Evolutionary conservation across 1,284 basidiomycete species (phyloP).

Genomic region (Cystobasidium slooffiae): DNA sequence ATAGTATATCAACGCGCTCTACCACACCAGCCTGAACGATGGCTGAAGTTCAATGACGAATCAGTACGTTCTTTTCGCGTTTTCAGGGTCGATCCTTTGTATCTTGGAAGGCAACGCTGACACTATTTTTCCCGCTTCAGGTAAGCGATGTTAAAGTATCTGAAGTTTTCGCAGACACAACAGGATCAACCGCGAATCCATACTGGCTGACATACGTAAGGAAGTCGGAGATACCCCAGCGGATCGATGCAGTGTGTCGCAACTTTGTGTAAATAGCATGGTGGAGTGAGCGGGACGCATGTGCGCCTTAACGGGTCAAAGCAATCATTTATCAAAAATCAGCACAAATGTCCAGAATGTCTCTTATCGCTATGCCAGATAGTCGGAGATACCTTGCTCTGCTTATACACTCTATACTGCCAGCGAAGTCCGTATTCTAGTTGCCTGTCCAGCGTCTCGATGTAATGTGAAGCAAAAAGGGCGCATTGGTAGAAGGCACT

Average conservation of each 20-base stretch:
- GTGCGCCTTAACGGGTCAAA: no score
- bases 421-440: no score
- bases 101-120: background rate
- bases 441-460: no score
- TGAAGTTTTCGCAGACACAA: conserved; percentile 45
- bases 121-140: conserved; percentile 1
- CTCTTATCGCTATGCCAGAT: no score
- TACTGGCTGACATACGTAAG: conserved; percentile 45
- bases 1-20: conserved; percentile 75
- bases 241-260: conserved; percentile 39
- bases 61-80: conserved; percentile 24
- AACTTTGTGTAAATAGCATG: conserved; percentile 15
- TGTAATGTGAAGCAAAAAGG: no score
- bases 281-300: no score
- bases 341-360: no score
- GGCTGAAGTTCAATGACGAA: conserved; percentile 73
- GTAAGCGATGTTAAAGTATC: conserved; percentile 43
- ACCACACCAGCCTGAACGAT: conserved; percentile 73
- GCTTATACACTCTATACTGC: no score
- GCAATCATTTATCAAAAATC: no score
- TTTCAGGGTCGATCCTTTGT: background rate
- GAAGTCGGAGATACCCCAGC: conserved; percentile 26
- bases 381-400: no score
- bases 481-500: no score
- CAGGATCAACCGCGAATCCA: conserved; percentile 42